A percentile compares a stretch with the other conserved stretches of the same genome.
These are phyloP conservation scores for Iberis pinnata DNA, from an alignment of 345 rosid species.

Conservation along the genomic window DNA sequence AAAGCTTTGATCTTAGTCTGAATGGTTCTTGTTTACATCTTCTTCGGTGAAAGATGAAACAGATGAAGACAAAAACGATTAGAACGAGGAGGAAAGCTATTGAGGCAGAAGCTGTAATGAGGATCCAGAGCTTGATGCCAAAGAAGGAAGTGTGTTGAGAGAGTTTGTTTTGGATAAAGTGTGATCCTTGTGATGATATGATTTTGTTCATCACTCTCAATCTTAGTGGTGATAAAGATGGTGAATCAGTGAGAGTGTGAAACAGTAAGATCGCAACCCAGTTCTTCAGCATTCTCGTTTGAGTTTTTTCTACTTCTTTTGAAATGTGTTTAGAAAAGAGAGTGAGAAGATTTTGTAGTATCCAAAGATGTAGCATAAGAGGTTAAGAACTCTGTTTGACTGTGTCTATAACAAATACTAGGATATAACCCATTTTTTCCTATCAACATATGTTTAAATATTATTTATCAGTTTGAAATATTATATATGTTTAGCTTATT, in stretches of 20 bases:
- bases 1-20: slow-evolving; percentile 30
- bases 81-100: slow-evolving; percentile 24
- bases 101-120: slow-evolving; percentile 32
- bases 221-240: slow-evolving; percentile 13
- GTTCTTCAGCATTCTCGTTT: slow-evolving; percentile 13
- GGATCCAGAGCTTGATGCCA: slow-evolving; percentile 47
- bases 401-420: slow-evolving; percentile 5
- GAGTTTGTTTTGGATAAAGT: slow-evolving; percentile 26
- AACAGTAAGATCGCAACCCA: slow-evolving; percentile 8
- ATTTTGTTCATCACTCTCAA: slow-evolving; percentile 23
- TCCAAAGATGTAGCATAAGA: slow-evolving; percentile 26
- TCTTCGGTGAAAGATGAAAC: slow-evolving; percentile 24
- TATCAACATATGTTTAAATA: too few species aligned
- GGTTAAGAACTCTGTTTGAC: slow-evolving; percentile 26
- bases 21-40: slow-evolving; percentile 24
- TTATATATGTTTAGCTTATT: too few species aligned
- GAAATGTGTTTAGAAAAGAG: neutral
- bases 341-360: slow-evolving; percentile 13
- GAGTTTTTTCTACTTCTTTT: neutral
- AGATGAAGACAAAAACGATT: slow-evolving; percentile 27
- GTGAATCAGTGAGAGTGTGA: slow-evolving; percentile 16
- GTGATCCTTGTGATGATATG: slow-evolving; percentile 27
- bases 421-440: too few species aligned
- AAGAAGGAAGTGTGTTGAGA: slow-evolving; percentile 43
- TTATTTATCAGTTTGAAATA: too few species aligned